Percentiles rank a stretch among this genome's conserved stretches.
Evolutionary conservation across 108 stramenopile species (phyloP).

Genomic region (Chaetoceros muelleri): DNA sequence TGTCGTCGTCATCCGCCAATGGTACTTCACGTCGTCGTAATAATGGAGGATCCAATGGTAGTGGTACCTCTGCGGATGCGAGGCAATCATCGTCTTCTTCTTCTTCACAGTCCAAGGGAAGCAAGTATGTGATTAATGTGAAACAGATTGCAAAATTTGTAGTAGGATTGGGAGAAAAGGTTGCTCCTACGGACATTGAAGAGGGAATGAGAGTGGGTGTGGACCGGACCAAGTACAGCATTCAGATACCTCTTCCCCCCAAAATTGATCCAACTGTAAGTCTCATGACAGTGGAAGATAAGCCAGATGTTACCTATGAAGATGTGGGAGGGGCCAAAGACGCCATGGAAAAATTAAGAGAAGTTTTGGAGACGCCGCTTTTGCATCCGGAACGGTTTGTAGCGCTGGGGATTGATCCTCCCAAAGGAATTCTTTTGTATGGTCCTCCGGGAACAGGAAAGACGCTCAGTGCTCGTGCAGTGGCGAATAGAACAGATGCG

Average conservation of each 20-base stretch:
- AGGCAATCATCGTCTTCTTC: conserved; percentile 6
- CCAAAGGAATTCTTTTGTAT: conserved; percentile 93
- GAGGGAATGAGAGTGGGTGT: conserved; percentile 99
- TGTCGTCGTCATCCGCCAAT: too few species aligned
- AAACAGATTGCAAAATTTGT: conserved; percentile 99
- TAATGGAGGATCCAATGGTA: conserved; percentile 5
- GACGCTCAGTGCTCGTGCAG: conserved; percentile 86
- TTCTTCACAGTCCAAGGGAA: conserved; percentile 23
- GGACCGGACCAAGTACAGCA: conserved; percentile 92
- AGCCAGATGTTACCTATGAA: conserved; percentile 99
- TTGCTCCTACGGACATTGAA: conserved; percentile 99
- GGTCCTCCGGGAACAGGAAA: conserved; percentile 96
- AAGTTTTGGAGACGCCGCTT: conserved; percentile 91
- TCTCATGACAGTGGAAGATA: conserved; percentile 99
- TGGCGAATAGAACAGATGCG: conserved; percentile 96
- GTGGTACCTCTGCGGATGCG: conserved; percentile 4
- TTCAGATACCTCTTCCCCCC: conserved; percentile 98
- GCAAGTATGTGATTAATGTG: conserved; percentile 98
- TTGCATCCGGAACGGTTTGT: conserved; percentile 96
- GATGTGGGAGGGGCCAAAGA: conserved; percentile 99
- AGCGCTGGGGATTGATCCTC: conserved; percentile 94
- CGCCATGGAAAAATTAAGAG: conserved; percentile 92
- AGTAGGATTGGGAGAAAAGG: conserved; percentile 92
- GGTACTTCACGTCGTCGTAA: background rate
- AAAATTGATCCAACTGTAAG: conserved; percentile 98